These are phyloP conservation scores for Chalara sp. DNA, from an alignment of 2,329 filamentous ascomycete genomes.

Conservation along the genomic window DNA sequence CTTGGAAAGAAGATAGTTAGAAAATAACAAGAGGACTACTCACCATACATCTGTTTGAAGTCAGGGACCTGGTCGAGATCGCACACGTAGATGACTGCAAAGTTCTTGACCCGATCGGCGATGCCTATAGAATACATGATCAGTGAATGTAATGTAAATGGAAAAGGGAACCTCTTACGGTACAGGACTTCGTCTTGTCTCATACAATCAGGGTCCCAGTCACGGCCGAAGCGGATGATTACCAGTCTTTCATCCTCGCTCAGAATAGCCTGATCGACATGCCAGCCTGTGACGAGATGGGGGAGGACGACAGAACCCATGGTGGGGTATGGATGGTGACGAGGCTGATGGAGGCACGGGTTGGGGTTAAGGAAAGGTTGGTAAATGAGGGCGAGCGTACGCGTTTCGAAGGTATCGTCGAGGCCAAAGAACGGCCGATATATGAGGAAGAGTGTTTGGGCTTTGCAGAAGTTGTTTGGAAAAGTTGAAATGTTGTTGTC, in stretches of 20 bases:
- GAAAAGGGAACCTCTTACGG: constrained; percentile 36
- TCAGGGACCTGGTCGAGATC: constrained; percentile 87
- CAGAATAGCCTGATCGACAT: constrained; percentile 94
- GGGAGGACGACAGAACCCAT: constrained; percentile 82
- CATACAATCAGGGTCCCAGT: constrained; percentile 75
- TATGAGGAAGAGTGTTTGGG: too few relatives aligned
- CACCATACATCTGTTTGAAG: constrained; percentile 90
- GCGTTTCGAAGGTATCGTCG: too few relatives aligned
- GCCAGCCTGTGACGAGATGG: constrained; percentile 88
- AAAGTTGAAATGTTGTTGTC: too few relatives aligned
- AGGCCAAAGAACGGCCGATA: too few relatives aligned
- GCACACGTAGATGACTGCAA: constrained; percentile 85
- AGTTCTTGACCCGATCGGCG: constrained; percentile 89
- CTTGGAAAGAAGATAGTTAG: background rate
- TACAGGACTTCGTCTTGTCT: constrained; percentile 89
- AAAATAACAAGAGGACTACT: constrained; percentile 25
- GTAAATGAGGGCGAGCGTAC: too few relatives aligned
- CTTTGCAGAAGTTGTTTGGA: too few relatives aligned
- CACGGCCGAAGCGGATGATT: constrained; percentile 87
- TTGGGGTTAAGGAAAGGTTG: background rate
- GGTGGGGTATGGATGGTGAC: background rate
- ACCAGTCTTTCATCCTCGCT: constrained; percentile 85
- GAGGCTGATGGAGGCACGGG: background rate
- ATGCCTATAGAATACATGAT: constrained; percentile 45
- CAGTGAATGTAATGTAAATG: background rate